phyloP scores from a whole-genome alignment of 257 asterid species.

The Scutellaria minor region DNA sequence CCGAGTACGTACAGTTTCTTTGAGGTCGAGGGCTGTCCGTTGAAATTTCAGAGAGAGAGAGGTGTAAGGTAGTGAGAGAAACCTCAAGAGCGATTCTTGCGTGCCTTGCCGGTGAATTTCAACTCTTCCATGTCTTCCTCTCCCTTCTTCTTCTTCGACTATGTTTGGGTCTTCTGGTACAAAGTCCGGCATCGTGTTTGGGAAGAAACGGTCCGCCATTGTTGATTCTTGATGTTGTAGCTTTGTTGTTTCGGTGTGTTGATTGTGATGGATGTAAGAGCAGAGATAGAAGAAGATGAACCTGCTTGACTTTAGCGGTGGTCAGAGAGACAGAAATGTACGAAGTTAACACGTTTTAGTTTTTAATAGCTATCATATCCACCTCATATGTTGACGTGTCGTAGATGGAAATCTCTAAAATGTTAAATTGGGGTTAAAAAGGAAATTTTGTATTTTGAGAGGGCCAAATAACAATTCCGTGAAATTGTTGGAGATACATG shows the following conservation, averaged over 20 bases:
- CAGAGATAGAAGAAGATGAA: not conserved
- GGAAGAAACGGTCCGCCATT: slow-evolving; percentile 70
- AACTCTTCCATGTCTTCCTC: slow-evolving; percentile 20
- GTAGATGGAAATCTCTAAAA: not conserved
- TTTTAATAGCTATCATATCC: not conserved
- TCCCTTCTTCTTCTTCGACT: slow-evolving; percentile 31
- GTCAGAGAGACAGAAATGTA: slow-evolving; percentile 8
- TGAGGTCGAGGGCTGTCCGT: slow-evolving; percentile 63
- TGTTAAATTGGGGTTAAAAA: too few relatives aligned
- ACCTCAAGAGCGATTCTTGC: slow-evolving; percentile 57
- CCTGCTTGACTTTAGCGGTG: not conserved
- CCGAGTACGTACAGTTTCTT: slow-evolving; percentile 55
- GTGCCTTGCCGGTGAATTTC: slow-evolving; percentile 48
- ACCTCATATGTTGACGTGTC: slow-evolving; percentile 22
- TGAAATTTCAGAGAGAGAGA: slow-evolving; percentile 49
- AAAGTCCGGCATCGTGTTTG: slow-evolving; percentile 70
- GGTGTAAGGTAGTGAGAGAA: slow-evolving; percentile 55
- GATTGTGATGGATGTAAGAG: not conserved
- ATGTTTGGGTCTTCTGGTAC: slow-evolving; percentile 49
- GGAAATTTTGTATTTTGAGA: too few relatives aligned
- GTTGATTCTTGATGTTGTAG: slow-evolving; percentile 4
- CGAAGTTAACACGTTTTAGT: slow-evolving; percentile 19
- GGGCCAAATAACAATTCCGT: not conserved
- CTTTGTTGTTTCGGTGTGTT: not conserved
- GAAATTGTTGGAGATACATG: not conserved